Evolutionary conservation across 441 rosid genomes (phyloP).

Genomic region (Gossypium schwendimanii): DNA sequence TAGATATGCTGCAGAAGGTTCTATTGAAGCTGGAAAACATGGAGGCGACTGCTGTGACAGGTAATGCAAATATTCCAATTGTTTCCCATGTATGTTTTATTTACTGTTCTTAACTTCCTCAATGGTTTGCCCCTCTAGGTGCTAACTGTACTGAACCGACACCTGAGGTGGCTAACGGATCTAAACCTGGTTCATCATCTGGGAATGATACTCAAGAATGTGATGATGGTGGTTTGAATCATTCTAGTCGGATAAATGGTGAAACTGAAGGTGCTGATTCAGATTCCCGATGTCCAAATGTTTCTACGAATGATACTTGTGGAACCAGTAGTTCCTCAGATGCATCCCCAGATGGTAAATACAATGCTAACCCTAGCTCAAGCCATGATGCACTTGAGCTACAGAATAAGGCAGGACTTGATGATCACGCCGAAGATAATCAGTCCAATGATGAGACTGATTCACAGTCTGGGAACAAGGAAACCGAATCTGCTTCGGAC

Average conservation of each 20-base stretch:
- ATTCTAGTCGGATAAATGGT: conserved; percentile 15
- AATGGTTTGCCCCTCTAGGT: conserved; percentile 18
- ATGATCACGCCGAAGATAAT: conserved; percentile 17
- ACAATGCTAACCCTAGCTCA: not conserved
- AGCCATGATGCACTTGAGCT: conserved; percentile 11
- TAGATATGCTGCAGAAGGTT: conserved; percentile 81
- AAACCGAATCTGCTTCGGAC: conserved; percentile 18
- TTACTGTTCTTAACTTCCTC: not conserved
- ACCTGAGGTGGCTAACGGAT: conserved; percentile 28
- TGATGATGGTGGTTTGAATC: conserved; percentile 26
- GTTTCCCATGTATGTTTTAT: conserved; percentile 1
- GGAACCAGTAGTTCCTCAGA: conserved; percentile 24
- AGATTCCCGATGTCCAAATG: conserved; percentile 23
- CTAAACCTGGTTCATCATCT: conserved; percentile 32
- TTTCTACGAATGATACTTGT: conserved; percentile 25
- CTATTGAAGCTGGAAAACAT: conserved; percentile 38
- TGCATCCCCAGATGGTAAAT: conserved; percentile 23
- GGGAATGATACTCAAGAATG: conserved; percentile 22
- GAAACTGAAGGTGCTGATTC: conserved; percentile 23
- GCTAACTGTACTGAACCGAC: conserved; percentile 17
- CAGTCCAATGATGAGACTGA: conserved; percentile 11
- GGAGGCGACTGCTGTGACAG: conserved; percentile 21
- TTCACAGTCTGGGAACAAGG: conserved; percentile 20
- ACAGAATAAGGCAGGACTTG: conserved; percentile 12
- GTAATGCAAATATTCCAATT: conserved; percentile 16